Base-by-base conservation (phyloP, 371 early-diverging fungal species). In the Cokeromyces recurvatus region DNA sequence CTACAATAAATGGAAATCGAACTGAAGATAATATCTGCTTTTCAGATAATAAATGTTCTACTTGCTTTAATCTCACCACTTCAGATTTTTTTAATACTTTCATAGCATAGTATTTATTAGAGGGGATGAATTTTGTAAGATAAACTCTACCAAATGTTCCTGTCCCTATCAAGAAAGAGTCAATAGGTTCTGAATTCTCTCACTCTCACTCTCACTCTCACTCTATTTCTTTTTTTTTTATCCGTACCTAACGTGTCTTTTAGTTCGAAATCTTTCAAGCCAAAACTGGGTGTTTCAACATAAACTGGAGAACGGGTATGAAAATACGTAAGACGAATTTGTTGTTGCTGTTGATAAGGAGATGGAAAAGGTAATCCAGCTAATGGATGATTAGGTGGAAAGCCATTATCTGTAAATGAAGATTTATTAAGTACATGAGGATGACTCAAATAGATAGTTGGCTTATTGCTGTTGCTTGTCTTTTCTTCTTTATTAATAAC, bases 81-180 rank as follows among this genome's bases (percentile, higher is more conserved):
- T 92, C 92, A 20, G 83, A 76, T 62, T 97, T 97, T 58, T 89
- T 90, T 48, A 97, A 63, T 36, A 92, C 91, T 66, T 97, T 97
- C 91, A 95, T 89, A 14, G 97, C 95, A 74, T 87, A 94, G 74
- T 75, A 95, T 53, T 84, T 79, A 50, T 75, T 75, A n/a, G 74
- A 75, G 6, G 65, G 50, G 53, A 66, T 70, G 50, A 77, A 85
- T 59, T 81, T 80, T 36, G 89, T 74, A 35, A 97, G 75, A 62
- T 89, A 91, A 19, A 97, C 97, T 32, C 95, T 75, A 12, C 95
- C 95, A 74, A 94, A 95, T 16, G 94, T 92, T 17, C 97, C 95
- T 9, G 94, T 97, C 19, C 95, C 97, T 86, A 34, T 34, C 35
- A 34, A 34, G 4, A n/a, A 34, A 34, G 14, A 34, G 29, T n/a